Conservation (phyloP, 2,329 filamentous ascomycete genomes). For the Blastomyces percursus region DNA sequence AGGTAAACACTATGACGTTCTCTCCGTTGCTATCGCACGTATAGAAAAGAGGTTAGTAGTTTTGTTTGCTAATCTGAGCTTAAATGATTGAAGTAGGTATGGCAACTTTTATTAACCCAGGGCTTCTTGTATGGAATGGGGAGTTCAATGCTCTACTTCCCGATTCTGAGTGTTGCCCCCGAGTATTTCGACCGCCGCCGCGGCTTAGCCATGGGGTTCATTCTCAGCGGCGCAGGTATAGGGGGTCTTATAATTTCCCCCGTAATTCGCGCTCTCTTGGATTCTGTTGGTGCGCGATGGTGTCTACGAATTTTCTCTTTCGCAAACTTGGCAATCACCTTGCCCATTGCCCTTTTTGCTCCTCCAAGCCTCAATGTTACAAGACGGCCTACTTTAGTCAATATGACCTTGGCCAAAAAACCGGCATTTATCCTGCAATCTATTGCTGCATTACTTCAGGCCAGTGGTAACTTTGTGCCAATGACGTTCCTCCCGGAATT, state of each 20-base stretch:
- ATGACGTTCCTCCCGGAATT: constrained; percentile 32
- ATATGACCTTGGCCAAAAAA: constrained; percentile 26
- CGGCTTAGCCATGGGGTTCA: constrained; percentile 31
- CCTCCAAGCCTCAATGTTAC: constrained; percentile 8
- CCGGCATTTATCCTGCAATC: constrained; percentile 30
- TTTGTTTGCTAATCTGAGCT: neutral
- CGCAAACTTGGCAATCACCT: constrained; percentile 6
- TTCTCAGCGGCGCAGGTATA: constrained; percentile 29
- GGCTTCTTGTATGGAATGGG: constrained; percentile 31
- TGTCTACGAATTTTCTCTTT: constrained; percentile 8
- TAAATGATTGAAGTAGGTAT: constrained; percentile 19
- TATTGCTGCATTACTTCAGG: constrained; percentile 27
- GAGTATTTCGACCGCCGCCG: constrained; percentile 30
- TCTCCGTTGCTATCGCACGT: neutral
- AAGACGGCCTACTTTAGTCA: constrained; percentile 15
- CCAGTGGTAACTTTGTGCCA: constrained; percentile 31
- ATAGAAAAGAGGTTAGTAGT: neutral
- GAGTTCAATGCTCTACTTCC: constrained; percentile 30
- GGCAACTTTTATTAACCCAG: constrained; percentile 28
- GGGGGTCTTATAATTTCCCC: constrained; percentile 32
- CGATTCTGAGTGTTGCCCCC: constrained; percentile 30
- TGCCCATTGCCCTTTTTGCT: constrained; percentile 9
- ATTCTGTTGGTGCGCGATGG: constrained; percentile 7
- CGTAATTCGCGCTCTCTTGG: constrained; percentile 10
- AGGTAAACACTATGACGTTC: constrained; percentile 4